These are phyloP conservation scores for Yarrowia sp. DNA, from an alignment of 805 yeast species.

Conservation along the genomic window DNA sequence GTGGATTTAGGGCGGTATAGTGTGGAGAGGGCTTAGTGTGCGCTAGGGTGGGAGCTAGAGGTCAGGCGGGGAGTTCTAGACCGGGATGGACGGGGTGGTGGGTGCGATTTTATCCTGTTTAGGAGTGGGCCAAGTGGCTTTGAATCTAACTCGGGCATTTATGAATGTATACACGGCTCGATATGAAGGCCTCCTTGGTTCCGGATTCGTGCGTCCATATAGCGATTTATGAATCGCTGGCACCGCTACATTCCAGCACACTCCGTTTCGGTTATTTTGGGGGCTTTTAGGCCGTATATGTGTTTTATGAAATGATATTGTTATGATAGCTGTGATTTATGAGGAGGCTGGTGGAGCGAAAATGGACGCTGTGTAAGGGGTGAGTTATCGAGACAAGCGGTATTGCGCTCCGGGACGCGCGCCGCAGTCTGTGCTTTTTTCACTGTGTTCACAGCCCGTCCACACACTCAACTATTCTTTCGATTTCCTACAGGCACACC, in stretches of 20 bases:
- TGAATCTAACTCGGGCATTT: neutral
- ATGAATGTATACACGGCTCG: neutral
- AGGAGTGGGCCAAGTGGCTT: neutral
- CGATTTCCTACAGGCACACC: too few relatives aligned
- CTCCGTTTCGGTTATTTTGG: neutral
- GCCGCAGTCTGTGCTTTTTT: too few relatives aligned
- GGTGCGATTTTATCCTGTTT: neutral
- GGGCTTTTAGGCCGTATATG: slow-evolving; percentile 3
- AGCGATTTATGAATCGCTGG: too few relatives aligned
- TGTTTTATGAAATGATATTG: neutral
- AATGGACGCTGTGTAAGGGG: too few relatives aligned
- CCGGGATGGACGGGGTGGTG: neutral
- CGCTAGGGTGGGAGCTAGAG: neutral
- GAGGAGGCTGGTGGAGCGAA: slow-evolving; percentile 11
- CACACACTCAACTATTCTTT: too few relatives aligned
- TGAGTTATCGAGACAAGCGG: too few relatives aligned
- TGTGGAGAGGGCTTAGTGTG: slow-evolving; percentile 15
- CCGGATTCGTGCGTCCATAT: neutral
- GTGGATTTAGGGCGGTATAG: neutral
- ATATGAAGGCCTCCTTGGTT: neutral
- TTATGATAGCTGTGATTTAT: neutral
- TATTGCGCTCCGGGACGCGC: too few relatives aligned
- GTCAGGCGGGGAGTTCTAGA: slow-evolving; percentile 8
- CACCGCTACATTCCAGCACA: neutral
- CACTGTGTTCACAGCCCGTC: too few relatives aligned